phyloP scores from a whole-genome alignment of 148 eudicot genomes.

The Euryodendron excelsum region DNA sequence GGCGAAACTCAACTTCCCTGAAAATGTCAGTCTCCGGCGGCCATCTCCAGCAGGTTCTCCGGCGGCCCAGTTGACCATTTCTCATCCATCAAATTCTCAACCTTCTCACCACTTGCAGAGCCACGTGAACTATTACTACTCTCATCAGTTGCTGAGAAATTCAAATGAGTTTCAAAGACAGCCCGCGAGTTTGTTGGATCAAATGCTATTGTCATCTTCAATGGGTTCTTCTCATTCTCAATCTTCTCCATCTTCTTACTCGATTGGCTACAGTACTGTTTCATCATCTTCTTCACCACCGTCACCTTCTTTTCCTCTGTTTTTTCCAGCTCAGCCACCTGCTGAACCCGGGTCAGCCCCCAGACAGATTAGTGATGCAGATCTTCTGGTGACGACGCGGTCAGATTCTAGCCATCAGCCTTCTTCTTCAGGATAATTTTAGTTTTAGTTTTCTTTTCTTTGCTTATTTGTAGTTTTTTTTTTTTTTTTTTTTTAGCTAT shows the following conservation, averaged over 20 bases:
- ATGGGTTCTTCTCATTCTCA: background rate
- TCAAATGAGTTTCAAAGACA: too few relatives aligned
- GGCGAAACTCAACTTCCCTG: constrained; percentile 86
- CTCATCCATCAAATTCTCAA: constrained; percentile 16
- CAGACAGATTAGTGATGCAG: background rate
- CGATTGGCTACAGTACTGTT: background rate
- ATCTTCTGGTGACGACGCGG: background rate
- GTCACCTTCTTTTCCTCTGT: background rate
- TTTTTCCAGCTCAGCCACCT: background rate
- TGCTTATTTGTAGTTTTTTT: too few relatives aligned
- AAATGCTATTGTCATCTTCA: background rate
- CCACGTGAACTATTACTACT: background rate
- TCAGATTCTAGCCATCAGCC: constrained; percentile 20
- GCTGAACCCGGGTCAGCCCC: too few relatives aligned
- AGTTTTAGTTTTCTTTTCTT: too few relatives aligned
- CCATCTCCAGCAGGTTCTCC: background rate
- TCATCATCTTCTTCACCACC: constrained; percentile 10
- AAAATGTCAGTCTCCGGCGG: constrained; percentile 35
- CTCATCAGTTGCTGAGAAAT: too few relatives aligned
- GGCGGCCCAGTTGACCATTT: too few relatives aligned
- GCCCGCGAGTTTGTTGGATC: constrained; percentile 10
- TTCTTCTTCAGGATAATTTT: constrained; percentile 18
- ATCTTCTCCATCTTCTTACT: background rate
- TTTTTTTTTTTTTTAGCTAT: background rate
- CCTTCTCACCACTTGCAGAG: background rate